Evolutionary conservation across 495 filamentous ascomycete species (phyloP).

Genomic region (Jackrogersella multiformis): DNA sequence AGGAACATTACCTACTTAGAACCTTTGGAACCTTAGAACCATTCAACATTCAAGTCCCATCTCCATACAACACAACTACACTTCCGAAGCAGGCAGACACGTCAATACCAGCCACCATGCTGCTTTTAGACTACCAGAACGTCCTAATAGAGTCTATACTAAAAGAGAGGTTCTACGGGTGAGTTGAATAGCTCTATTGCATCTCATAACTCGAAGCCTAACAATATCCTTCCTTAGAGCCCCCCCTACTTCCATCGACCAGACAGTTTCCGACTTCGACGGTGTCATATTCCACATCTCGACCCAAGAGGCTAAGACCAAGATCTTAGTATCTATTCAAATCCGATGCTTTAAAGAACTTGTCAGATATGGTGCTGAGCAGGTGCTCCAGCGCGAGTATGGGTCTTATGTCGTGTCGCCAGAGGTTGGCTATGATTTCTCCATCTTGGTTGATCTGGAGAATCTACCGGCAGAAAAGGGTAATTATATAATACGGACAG

Average conservation of each 20-base stretch:
- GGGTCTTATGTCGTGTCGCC: conserved; percentile 87
- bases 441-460: conserved; percentile 86
- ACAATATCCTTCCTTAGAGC: conserved; percentile 63
- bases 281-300: conserved; percentile 97
- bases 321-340: conserved; percentile 90
- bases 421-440: conserved; percentile 94
- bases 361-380: conserved; percentile 88
- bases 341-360: conserved; percentile 95
- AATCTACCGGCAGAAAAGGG: conserved; percentile 81
- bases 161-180: conserved; percentile 94
- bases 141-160: conserved; percentile 95
- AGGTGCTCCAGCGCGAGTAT: conserved; percentile 93
- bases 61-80: conserved; percentile 26
- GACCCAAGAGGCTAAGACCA: conserved; percentile 89
- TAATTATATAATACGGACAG: conserved; percentile 32
- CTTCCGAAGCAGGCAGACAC: conserved; percentile 22
- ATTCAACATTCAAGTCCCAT: conserved; percentile 27
- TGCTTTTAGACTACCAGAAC: conserved; percentile 99
- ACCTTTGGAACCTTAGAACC: conserved; percentile 23
- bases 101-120: conserved; percentile 66
- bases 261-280: conserved; percentile 98
- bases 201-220: conserved; percentile 9
- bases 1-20: too few relatives aligned
- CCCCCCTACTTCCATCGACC: conserved; percentile 87
- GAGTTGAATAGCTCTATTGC: conserved; percentile 40